A percentile compares a stretch with the other conserved stretches of the same genome.
phyloP scores from a whole-genome alignment of 2,329 filamentous ascomycete species.

The Sporothrix luriei region DNA sequence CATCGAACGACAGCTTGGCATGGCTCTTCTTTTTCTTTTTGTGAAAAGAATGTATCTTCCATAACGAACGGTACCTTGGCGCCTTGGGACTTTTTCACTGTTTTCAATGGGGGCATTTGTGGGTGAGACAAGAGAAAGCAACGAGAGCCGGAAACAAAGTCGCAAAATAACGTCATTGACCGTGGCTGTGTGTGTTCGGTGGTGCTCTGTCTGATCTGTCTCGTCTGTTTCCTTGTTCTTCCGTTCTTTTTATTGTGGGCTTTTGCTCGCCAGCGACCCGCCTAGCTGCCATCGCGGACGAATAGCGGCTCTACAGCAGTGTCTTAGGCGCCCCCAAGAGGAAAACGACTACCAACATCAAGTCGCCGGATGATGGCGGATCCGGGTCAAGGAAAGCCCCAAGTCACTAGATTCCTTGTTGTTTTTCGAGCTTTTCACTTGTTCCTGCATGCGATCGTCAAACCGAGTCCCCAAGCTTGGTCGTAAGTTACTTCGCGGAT shows the following conservation, averaged over 20 bases:
- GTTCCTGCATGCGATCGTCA: conserved; percentile 18
- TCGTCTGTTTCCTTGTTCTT: conserved; percentile 21
- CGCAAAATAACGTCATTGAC: conserved; percentile 20
- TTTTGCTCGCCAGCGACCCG: not conserved
- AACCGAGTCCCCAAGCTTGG: not conserved
- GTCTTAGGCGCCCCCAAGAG: not conserved
- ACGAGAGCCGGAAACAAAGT: not conserved
- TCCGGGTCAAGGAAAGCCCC: not conserved
- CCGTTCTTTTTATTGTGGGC: conserved; percentile 6
- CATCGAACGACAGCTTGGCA: not conserved
- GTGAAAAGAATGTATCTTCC: too few relatives aligned
- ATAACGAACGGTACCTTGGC: too few relatives aligned
- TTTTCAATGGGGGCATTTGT: not conserved
- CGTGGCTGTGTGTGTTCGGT: not conserved
- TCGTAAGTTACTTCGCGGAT: too few relatives aligned
- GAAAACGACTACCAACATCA: not conserved
- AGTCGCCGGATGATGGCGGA: not conserved
- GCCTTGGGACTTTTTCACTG: not conserved
- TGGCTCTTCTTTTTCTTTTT: not conserved
- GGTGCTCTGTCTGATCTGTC: not conserved
- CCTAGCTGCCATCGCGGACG: not conserved
- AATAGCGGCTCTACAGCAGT: conserved; percentile 17
- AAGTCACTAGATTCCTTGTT: too few relatives aligned
- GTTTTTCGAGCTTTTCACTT: not conserved
- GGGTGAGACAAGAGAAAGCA: not conserved